A percentile compares a stretch with the other conserved stretches of the same genome.
These are phyloP conservation scores for Geotrichum restrictum DNA, from an alignment of 1,139 yeast species.

Conservation along the genomic window DNA sequence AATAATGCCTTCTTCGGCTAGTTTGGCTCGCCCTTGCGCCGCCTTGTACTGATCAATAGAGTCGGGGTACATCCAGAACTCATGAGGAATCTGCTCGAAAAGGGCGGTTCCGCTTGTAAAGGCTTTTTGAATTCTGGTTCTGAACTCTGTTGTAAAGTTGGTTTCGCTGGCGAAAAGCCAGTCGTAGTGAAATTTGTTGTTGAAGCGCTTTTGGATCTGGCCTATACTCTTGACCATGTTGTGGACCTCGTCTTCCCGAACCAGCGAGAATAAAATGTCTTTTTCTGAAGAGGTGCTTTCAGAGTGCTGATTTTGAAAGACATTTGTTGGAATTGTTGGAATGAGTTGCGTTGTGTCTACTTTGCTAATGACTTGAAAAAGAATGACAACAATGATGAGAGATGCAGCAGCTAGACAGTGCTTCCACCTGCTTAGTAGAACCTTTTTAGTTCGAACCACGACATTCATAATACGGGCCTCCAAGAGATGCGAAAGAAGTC, in stretches of 20 bases:
- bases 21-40: conserved; percentile 44
- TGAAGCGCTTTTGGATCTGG: conserved; percentile 67
- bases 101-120: conserved; percentile 53
- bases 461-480: too few species aligned
- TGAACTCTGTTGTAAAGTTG: conserved; percentile 55
- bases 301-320: not conserved
- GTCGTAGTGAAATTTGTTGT: conserved; percentile 62
- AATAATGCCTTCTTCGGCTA: conserved; percentile 50
- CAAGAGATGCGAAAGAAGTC: too few species aligned
- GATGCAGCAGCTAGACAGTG: not conserved
- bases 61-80: conserved; percentile 72
- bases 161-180: conserved; percentile 78
- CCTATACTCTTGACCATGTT: conserved; percentile 56
- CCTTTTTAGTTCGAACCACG: not conserved
- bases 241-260: conserved; percentile 61
- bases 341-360: too few species aligned
- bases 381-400: not conserved
- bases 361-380: too few species aligned
- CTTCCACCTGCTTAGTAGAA: not conserved
- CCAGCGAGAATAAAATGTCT: conserved; percentile 70
- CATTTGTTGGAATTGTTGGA: too few species aligned
- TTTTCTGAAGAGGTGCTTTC: conserved; percentile 40
- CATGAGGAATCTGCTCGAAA: conserved; percentile 58
- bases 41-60: conserved; percentile 62
- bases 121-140: conserved; percentile 39